Base-by-base conservation (phyloP, 208 protist genomes). In the Naegleria lovaniensis region DNA sequence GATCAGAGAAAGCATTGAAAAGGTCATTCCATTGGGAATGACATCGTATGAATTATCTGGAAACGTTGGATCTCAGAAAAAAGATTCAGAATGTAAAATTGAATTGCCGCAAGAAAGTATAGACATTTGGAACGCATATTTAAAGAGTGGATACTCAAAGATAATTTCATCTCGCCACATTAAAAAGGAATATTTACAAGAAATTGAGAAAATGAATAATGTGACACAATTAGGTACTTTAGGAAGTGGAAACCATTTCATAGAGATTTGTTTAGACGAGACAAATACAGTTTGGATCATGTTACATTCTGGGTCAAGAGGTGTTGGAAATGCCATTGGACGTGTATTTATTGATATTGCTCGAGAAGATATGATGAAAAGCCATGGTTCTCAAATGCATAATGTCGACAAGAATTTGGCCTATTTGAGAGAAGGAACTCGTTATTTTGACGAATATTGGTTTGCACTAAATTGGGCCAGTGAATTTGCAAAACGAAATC, bases 271-370 rank as follows among this genome's bases (percentile, higher is more conserved):
- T 92, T 5, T 92, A 0, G 86, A 90, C 52, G 89, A 92, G n/a
- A 41, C 15, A 36, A 67, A 89, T 43, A 92, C 94, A 43, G 93
- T 97, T 38, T 97, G 96, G 96, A 93, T 97, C 25, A 97, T 97
- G 96, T 92, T 97, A 90, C 96, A 97, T 92, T 96, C 94, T 29
- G 96, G 96, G 38, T 96, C 95, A 13, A 93, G 96, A 85, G 95
- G 96, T n/a, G 94, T 97, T 75, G 96, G 96, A 88, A 97, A 97
- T 91, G 94, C 94, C 89, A 97, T 97, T 86, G 96, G 96, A 52
- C 92, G 90, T 59, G 88, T 94, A 85, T 97, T 96, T 90, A 96
- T 97, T 93, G 95, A 96, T 51, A 90, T 95, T 15, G 95, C 96
- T 5, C 96, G 96, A 90, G 94, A 95, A 75, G 95, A 97, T 79